Evolutionary conservation across 2,329 filamentous ascomycete genomes (phyloP), one percentile per base, ranked within the genome.

Genomic region (Knufia petricola): DNA sequence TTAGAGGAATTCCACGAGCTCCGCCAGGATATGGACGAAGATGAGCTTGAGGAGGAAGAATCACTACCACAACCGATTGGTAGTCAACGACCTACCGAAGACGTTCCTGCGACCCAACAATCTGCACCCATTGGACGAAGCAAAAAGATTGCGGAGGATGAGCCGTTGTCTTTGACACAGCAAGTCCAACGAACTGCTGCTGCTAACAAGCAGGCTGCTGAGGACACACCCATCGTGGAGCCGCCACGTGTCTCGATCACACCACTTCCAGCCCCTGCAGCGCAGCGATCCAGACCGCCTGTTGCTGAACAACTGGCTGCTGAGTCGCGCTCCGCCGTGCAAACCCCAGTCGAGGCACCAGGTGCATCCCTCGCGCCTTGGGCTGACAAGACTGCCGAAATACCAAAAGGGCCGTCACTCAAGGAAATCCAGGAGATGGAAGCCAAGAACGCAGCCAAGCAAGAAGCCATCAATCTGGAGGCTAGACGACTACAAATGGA

Each of bases 371-470:
- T 95, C 56, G 92, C 92, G 0, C 92, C 92, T 0, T 98, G 92
- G 92, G 92, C 92, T 3, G 92, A 92, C 64, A 88, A 96, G 55
- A 77, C 78, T 2, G 69, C 72, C 34, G 83, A 85, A 42, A 69
- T 76, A 20, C 80, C 86, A 34, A 94, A 86, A 66, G 89, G 88
- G 0, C 92, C 90, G 1, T 95, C 89, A 52, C 72, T 98, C 54
- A 94, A 88, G 69, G 89, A 98, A 63, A 98, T 98, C 20, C 92
- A 98, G 65, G 90, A 95, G 65, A 84, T 87, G 3, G 92, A 98
- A 65, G 90, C 90, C 30, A 87, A 85, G 61, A 94, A 92, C 64
- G 89, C 89, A 9, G 90, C 90, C 45, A 86, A 94, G 67, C 82
- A 80, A 10, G 90, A 96, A 62, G 87, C 92, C 61, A 70, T 81